A percentile compares a stretch with the other conserved stretches of the same genome.
These are phyloP conservation scores for Nigrograna mackinnonii DNA, from an alignment of 2,329 filamentous ascomycete species.

Conservation along the genomic window DNA sequence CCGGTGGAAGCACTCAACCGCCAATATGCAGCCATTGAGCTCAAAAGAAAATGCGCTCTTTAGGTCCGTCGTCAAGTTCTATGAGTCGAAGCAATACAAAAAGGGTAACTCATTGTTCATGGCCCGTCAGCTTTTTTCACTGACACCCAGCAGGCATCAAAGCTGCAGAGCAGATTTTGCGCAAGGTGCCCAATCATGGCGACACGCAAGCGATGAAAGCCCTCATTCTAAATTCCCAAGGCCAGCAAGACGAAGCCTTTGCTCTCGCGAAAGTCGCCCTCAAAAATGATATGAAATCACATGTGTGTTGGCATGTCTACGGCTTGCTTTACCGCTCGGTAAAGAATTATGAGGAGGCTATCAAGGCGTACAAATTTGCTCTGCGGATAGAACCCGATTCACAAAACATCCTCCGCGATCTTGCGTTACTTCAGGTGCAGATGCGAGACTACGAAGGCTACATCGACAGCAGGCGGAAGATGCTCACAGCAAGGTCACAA, in stretches of 20 bases:
- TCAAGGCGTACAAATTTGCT: conserved; percentile 98
- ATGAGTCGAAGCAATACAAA: conserved; percentile 99
- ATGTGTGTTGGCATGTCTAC: conserved; percentile 99
- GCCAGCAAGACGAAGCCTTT: conserved; percentile 93
- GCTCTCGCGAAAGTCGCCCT: conserved; percentile 88
- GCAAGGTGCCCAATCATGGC: conserved; percentile 93
- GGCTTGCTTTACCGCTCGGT: conserved; percentile 88
- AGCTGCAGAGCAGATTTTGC: conserved; percentile 92
- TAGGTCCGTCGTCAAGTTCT: conserved; percentile 90
- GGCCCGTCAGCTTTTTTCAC: conserved; percentile 8
- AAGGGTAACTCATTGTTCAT: conserved; percentile 56
- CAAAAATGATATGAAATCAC: conserved; percentile 96
- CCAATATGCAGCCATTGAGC: conserved; percentile 70
- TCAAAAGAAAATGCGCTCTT: conserved; percentile 95
- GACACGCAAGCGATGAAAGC: conserved; percentile 99
- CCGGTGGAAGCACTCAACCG: conserved; percentile 12
- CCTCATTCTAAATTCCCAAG: conserved; percentile 89
- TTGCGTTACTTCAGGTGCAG: conserved; percentile 91
- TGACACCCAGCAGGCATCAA: conserved; percentile 70
- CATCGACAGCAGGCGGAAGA: conserved; percentile 82
- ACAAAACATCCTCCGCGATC: conserved; percentile 88
- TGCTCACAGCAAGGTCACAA: conserved; percentile 82
- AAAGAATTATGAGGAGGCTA: conserved; percentile 98
- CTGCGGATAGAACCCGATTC: conserved; percentile 93
- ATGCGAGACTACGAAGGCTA: conserved; percentile 96